Percentiles rank a stretch among this genome's conserved stretches.
Conservation (phyloP, 2,329 filamentous ascomycete genomes). For the Penicillium sp. region DNA sequence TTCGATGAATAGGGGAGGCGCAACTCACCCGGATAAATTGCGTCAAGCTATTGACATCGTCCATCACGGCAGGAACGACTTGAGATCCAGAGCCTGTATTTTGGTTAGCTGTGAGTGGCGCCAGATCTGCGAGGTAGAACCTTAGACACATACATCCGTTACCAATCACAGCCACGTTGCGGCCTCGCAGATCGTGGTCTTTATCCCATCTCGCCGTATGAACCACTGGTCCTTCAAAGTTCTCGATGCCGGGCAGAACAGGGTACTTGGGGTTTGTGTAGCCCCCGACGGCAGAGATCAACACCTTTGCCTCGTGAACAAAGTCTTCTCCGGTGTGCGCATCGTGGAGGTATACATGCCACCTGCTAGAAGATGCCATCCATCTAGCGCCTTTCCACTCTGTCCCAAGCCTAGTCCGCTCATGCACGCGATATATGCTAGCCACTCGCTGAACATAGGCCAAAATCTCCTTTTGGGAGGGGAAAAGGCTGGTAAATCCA, state of each 20-base stretch:
- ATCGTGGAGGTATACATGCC: constrained; percentile 6
- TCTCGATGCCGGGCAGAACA: constrained; percentile 1
- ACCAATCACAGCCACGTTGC: constrained; percentile 5
- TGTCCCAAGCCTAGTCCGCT: constrained; percentile 1
- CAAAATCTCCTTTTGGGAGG: constrained; percentile 4
- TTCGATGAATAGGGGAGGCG: not conserved
- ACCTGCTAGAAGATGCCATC: constrained; percentile 4
- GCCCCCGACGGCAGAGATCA: constrained; percentile 8
- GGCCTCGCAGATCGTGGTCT: constrained; percentile 4
- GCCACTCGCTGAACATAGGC: constrained; percentile 7
- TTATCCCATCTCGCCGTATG: constrained; percentile 8
- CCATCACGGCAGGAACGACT: constrained; percentile 7
- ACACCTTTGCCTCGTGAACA: constrained; percentile 4
- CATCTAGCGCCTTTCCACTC: constrained; percentile 8
- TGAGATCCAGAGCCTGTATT: constrained; percentile 8
- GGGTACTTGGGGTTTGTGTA: constrained; percentile 9
- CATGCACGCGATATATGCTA: not conserved
- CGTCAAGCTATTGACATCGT: constrained; percentile 6
- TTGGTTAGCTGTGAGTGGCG: constrained; percentile 1
- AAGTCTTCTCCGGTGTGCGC: constrained; percentile 4
- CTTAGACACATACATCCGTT: constrained; percentile 6
- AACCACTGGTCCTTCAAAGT: constrained; percentile 8
- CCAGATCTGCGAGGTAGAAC: not conserved
- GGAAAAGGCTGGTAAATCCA: constrained; percentile 6
- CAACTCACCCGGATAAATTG: constrained; percentile 7